These are phyloP conservation scores for Fusarium odoratissimum DNA, from an alignment of 2,329 filamentous ascomycete species.

Conservation along the genomic window DNA sequence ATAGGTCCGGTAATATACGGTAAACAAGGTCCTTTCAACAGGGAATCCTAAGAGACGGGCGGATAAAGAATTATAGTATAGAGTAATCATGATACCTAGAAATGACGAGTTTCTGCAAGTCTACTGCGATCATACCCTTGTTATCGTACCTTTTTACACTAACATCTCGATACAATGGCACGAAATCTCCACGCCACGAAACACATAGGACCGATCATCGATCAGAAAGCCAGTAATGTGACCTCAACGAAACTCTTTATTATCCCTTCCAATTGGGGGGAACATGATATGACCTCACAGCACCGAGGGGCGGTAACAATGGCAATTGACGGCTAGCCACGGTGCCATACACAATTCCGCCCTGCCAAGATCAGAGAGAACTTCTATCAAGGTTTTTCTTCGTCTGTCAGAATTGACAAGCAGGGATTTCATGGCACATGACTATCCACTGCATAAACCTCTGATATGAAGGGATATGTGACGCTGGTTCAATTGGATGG, in stretches of 20 bases:
- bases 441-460: slow-evolving; percentile 2
- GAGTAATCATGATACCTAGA: slow-evolving; percentile 35
- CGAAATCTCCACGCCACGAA: background rate
- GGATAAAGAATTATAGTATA: background rate
- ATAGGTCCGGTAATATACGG: slow-evolving; percentile 14
- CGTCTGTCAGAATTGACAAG: slow-evolving; percentile 26
- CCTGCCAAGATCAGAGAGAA: slow-evolving; percentile 9
- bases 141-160: background rate
- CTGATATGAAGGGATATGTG: background rate
- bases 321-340: slow-evolving; percentile 46
- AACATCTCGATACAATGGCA: slow-evolving; percentile 21
- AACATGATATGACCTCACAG: slow-evolving; percentile 22
- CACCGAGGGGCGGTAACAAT: slow-evolving; percentile 5
- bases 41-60: slow-evolving; percentile 19
- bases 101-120: slow-evolving; percentile 1
- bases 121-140: background rate
- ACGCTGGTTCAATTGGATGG: background rate
- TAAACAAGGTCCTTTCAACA: slow-evolving; percentile 41
- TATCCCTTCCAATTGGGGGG: background rate
- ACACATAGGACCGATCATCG: slow-evolving; percentile 17
- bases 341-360: slow-evolving; percentile 36
- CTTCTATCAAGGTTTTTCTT: background rate
- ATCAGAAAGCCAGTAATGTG: slow-evolving; percentile 28
- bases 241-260: slow-evolving; percentile 5
- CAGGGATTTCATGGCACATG: slow-evolving; percentile 23